A percentile compares a stretch with the other conserved stretches of the same genome.
Conservation (phyloP, 306 rosid genomes). For the Acacia crassicarpa region DNA sequence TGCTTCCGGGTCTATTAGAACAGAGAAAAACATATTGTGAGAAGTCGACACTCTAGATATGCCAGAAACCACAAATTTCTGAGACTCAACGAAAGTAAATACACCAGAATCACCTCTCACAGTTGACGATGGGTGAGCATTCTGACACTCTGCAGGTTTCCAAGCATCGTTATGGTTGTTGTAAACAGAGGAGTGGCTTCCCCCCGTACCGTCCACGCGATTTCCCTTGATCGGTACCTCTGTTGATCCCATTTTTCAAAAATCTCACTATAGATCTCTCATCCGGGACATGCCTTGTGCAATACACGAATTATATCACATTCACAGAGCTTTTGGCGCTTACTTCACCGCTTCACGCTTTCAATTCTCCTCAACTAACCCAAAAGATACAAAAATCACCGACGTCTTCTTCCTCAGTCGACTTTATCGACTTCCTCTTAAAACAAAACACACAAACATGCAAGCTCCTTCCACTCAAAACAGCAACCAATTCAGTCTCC, state of each 20-base stretch:
- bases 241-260: constrained; percentile 33
- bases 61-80: background rate
- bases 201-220: constrained; percentile 52
- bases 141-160: constrained; percentile 40
- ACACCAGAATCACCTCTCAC: constrained; percentile 42
- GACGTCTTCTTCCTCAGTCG: background rate
- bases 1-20: constrained; percentile 60
- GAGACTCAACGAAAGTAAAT: constrained; percentile 6
- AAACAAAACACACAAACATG: background rate
- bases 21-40: background rate
- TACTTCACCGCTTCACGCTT: background rate
- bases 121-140: constrained; percentile 37
- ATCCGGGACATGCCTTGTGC: background rate
- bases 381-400: background rate
- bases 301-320: background rate
- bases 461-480: background rate
- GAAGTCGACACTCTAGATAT: background rate
- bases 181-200: constrained; percentile 34
- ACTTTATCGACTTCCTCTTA: background rate
- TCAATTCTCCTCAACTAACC: background rate
- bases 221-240: constrained; percentile 65
- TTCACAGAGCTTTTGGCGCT: background rate
- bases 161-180: constrained; percentile 37
- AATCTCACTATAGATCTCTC: background rate
- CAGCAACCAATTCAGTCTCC: background rate